Base-by-base conservation (phyloP, 495 filamentous ascomycete species). In the Annulohypoxylon stygium region DNA sequence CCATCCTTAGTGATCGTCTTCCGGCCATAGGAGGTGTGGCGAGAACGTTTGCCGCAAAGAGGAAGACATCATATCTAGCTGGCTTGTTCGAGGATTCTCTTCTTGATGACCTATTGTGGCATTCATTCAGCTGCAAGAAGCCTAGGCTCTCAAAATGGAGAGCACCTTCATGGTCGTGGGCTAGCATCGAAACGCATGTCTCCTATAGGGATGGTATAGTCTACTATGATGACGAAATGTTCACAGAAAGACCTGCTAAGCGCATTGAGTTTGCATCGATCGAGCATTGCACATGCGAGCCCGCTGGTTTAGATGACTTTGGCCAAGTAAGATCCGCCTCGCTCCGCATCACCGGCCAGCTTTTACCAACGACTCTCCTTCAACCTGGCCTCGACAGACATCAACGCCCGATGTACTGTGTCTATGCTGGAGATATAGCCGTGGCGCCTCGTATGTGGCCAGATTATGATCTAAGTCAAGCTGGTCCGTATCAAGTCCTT, bases 131-230 rank as follows among this genome's bases (percentile, higher is more conserved):
- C 26, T 57, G 53, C 53, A 36, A 57, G 26, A 57, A 36, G 14
- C 14, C 26, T 34, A 26, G 53, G 20, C 53, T 36, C 12, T 18
- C 11, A 16, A 16, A 57, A 30, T 57, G 53, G 53, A 57, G 53
- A n/a, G 53, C 53, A n/a, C 53, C 53, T 34, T 57, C 53, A 10
- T 57, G 53, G 53, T 57, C 53, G 33, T 57, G 53, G 53, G 53
- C 53, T n/a, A 57, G 53, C 10, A 36, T 57, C 12, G 53, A 57
- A n/a, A 25, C 26, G 18, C 26, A 34, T 25, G 33, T 57, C 53
- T 3, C 3, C 12, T 57, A 57, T 26, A 3, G 10, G 12, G 53
- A 57, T 57, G 53, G 53, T 3, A n/a, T 57, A 36, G 5, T 57
- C 26, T 57, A 57, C 33, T 4, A 57, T 4, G 10, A 57, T 10